Evolutionary conservation across 306 rosid species (phyloP).

Genomic region (Rubus idaeus): DNA sequence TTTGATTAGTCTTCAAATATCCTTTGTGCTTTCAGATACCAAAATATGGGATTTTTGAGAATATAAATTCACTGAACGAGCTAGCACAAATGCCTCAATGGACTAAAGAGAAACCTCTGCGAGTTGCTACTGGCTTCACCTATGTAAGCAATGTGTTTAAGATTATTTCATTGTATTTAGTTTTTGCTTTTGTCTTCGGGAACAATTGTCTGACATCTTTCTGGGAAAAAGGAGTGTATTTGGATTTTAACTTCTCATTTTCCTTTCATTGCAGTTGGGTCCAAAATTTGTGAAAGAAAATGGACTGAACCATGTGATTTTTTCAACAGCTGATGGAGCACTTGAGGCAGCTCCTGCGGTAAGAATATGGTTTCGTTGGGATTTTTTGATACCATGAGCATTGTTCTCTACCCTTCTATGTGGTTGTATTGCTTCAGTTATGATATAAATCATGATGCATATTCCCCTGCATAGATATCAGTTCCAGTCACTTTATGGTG

Average conservation of each 20-base stretch:
- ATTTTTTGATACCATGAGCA: neutral
- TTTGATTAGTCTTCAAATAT: slow-evolving; percentile 2
- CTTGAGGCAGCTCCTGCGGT: slow-evolving; percentile 99
- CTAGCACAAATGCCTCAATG: slow-evolving; percentile 89
- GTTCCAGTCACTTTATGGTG: neutral
- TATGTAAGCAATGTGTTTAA: slow-evolving; percentile 48
- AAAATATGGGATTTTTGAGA: slow-evolving; percentile 85
- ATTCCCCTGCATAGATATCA: neutral
- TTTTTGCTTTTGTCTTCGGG: neutral
- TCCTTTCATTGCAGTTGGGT: slow-evolving; percentile 61
- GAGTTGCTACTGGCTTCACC: slow-evolving; percentile 93
- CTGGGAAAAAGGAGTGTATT: slow-evolving; percentile 2
- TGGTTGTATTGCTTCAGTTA: neutral
- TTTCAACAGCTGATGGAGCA: slow-evolving; percentile 97
- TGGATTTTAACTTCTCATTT: slow-evolving; percentile 17
- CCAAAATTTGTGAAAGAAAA: slow-evolving; percentile 83
- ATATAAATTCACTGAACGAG: slow-evolving; percentile 68
- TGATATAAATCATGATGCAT: neutral
- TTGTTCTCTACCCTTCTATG: neutral
- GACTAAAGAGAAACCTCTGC: slow-evolving; percentile 73
- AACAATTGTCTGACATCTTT: slow-evolving; percentile 3
- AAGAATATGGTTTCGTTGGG: slow-evolving; percentile 25
- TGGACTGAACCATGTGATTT: slow-evolving; percentile 70
- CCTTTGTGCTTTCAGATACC: slow-evolving; percentile 64
- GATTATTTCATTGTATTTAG: neutral